Conservation (phyloP, 139 green algal species). For the Haematococcus sp. region DNA sequence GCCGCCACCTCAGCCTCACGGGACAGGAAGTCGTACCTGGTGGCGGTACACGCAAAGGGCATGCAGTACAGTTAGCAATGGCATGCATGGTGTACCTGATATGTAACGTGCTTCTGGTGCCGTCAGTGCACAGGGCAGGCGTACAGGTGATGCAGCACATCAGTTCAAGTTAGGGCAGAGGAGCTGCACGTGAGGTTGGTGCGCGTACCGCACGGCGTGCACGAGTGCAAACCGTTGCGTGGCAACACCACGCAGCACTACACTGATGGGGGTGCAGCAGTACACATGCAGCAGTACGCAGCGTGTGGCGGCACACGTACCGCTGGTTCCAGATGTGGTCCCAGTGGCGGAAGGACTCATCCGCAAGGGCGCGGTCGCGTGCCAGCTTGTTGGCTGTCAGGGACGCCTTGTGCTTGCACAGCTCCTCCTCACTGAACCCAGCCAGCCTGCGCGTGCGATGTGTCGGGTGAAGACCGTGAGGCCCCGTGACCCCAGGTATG, state of each 20-base stretch:
- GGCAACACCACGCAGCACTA: too few relatives aligned
- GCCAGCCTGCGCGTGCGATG: conserved; percentile 4
- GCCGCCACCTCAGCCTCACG: conserved; percentile 53
- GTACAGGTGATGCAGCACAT: too few relatives aligned
- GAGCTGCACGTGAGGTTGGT: too few relatives aligned
- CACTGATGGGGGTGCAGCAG: too few relatives aligned
- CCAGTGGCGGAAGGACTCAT: conserved; percentile 83
- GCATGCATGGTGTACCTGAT: too few relatives aligned
- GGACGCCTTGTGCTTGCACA: conserved; percentile 67
- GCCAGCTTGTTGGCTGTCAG: conserved; percentile 74
- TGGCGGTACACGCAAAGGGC: background rate
- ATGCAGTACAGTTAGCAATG: background rate
- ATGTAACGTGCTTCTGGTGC: too few relatives aligned
- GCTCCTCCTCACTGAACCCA: conserved; percentile 62
- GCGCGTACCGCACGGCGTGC: too few relatives aligned
- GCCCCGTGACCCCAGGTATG: background rate
- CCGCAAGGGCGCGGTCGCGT: conserved; percentile 65
- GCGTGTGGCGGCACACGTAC: conserved; percentile 23
- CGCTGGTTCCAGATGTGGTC: conserved; percentile 64
- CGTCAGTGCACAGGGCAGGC: too few relatives aligned
- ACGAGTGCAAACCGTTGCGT: too few relatives aligned
- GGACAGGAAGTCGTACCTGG: conserved; percentile 62
- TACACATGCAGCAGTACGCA: too few relatives aligned
- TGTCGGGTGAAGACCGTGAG: too few relatives aligned
- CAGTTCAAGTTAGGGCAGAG: too few relatives aligned